These are phyloP conservation scores for Colletotrichum tamarilloi DNA, from an alignment of 2,329 filamentous ascomycete species.

Conservation along the genomic window DNA sequence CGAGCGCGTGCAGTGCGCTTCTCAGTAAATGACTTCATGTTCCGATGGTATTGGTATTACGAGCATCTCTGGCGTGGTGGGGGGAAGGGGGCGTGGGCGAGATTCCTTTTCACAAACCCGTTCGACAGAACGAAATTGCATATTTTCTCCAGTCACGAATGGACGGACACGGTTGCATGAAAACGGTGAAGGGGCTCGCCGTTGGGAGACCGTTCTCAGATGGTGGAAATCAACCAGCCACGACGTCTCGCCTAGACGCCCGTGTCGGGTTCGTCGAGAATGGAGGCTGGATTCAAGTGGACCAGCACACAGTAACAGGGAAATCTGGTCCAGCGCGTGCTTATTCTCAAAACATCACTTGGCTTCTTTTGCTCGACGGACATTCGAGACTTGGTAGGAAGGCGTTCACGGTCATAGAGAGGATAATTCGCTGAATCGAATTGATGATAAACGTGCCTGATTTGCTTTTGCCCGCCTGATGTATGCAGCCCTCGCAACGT, in stretches of 20 bases:
- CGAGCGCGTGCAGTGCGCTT: constrained; percentile 88
- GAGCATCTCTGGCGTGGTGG: constrained; percentile 37
- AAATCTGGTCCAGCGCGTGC: constrained; percentile 30
- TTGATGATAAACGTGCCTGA: constrained; percentile 23
- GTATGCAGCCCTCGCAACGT: neutral
- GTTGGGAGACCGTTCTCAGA: constrained; percentile 6
- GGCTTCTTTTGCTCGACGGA: constrained; percentile 34
- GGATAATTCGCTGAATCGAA: constrained; percentile 35
- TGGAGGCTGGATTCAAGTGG: constrained; percentile 24
- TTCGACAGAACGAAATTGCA: constrained; percentile 32
- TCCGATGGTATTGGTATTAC: constrained; percentile 30
- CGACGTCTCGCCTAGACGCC: constrained; percentile 27
- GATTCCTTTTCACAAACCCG: constrained; percentile 31
- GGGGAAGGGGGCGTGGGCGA: constrained; percentile 37
- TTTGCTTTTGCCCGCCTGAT: neutral
- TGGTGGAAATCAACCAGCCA: constrained; percentile 1
- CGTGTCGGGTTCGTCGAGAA: constrained; percentile 33
- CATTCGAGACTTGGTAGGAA: constrained; percentile 36
- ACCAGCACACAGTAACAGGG: constrained; percentile 27
- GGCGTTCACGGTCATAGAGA: constrained; percentile 37
- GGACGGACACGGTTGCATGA: constrained; percentile 36
- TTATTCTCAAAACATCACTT: constrained; percentile 21
- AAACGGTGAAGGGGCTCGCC: constrained; percentile 7
- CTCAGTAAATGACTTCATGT: constrained; percentile 71
- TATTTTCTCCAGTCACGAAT: constrained; percentile 34